Conservation (phyloP, 805 yeast species). For the Osmozyma mogii region DNA sequence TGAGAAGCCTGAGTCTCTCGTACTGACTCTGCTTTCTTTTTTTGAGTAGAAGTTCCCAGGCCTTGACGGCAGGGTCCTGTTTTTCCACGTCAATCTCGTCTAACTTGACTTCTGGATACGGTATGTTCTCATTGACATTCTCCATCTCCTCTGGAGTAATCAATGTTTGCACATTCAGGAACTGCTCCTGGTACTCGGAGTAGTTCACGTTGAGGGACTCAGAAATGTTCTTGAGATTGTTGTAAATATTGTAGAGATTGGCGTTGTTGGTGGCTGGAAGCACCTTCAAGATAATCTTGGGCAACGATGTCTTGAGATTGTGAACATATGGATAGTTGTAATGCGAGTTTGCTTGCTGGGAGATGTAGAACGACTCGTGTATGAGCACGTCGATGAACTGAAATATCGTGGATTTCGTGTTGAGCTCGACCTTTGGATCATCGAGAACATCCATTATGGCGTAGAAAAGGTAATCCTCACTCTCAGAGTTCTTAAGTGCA, state of each 20-base stretch:
- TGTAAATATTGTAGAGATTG: conserved; percentile 29
- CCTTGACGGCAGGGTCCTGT: conserved; percentile 23
- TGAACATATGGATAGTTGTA: conserved; percentile 33
- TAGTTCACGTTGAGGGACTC: conserved; percentile 24
- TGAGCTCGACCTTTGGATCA: conserved; percentile 41
- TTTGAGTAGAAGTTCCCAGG: conserved; percentile 41
- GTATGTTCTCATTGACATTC: conserved; percentile 21
- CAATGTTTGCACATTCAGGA: conserved; percentile 19
- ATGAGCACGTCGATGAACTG: conserved; percentile 63
- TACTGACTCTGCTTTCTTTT: conserved; percentile 46
- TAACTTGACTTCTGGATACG: conserved; percentile 25
- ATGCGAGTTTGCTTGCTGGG: conserved; percentile 26
- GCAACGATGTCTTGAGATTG: conserved; percentile 25
- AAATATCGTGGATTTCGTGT: conserved; percentile 56
- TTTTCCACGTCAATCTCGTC: conserved; percentile 12
- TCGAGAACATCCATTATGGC: conserved; percentile 56
- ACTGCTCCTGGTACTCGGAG: conserved; percentile 19
- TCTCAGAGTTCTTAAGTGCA: conserved; percentile 48
- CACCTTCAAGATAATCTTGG: conserved; percentile 24
- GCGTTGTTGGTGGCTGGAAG: conserved; percentile 30
- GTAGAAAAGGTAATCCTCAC: conserved; percentile 62
- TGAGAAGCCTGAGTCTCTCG: conserved; percentile 37
- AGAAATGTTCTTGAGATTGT: conserved; percentile 30
- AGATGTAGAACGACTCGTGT: conserved; percentile 25
- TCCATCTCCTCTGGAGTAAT: conserved; percentile 30